Conservation (phyloP, 2,329 filamentous ascomycete species). For the Emmonsia crescens region DNA sequence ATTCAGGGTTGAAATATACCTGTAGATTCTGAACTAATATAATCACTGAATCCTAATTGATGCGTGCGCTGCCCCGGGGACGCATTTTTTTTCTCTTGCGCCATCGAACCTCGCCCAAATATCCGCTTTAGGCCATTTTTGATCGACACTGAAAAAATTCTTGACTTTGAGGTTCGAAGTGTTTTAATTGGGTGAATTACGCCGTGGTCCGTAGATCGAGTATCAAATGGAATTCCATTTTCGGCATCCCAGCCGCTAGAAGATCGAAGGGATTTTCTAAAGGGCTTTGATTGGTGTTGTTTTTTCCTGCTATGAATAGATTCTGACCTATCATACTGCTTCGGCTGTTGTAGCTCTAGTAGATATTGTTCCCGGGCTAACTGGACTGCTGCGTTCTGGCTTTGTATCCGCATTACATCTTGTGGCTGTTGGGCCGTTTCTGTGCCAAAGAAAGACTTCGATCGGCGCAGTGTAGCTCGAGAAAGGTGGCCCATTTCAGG, state of each 20-base stretch:
- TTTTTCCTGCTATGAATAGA: constrained; percentile 17
- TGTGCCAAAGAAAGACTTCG: constrained; percentile 32
- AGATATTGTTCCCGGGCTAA: constrained; percentile 32
- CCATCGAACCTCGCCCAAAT: constrained; percentile 25
- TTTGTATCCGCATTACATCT: constrained; percentile 18
- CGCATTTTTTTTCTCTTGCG: constrained; percentile 12
- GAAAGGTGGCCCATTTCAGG: constrained; percentile 6
- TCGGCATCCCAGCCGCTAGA: constrained; percentile 18
- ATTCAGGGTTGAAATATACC: background rate
- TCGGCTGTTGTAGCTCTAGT: constrained; percentile 16
- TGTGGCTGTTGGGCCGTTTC: constrained; percentile 14
- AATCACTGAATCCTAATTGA: constrained; percentile 16
- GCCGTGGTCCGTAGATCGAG: constrained; percentile 4
- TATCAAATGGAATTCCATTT: background rate
- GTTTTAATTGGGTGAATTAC: constrained; percentile 2
- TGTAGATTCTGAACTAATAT: constrained; percentile 9
- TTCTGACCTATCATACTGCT: constrained; percentile 15
- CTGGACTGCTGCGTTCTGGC: constrained; percentile 31
- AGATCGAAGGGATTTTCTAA: constrained; percentile 28
- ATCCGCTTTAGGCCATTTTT: constrained; percentile 33
- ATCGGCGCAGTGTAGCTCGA: constrained; percentile 26
- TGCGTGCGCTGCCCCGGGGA: constrained; percentile 17
- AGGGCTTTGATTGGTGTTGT: constrained; percentile 25
- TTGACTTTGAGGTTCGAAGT: constrained; percentile 19
- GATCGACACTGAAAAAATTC: constrained; percentile 32